phyloP scores from a whole-genome alignment of 1,284 basidiomycete genomes.

The Naganishia liquefaciens region DNA sequence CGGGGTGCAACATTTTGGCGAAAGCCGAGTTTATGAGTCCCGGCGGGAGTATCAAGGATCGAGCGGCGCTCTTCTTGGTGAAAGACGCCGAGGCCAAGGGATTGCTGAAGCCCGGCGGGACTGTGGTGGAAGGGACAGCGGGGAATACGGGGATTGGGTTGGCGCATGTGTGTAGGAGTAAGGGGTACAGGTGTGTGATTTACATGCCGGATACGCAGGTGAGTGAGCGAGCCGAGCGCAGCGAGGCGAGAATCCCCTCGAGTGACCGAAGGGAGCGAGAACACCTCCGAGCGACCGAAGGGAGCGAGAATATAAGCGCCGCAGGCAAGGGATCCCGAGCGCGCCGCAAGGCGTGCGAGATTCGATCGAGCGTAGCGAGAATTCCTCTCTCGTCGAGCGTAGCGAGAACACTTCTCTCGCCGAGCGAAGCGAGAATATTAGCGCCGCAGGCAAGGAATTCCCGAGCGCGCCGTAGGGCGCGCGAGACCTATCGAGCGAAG shows the following conservation, averaged over 20 bases:
- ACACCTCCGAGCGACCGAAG: no score
- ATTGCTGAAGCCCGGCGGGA: slow-evolving; percentile 80
- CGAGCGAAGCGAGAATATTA: neutral
- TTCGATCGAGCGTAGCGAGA: neutral
- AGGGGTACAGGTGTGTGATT: slow-evolving; percentile 97
- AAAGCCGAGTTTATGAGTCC: slow-evolving; percentile 99
- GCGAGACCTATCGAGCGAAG: neutral
- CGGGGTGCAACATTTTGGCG: slow-evolving; percentile 84
- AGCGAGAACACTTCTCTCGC: no score
- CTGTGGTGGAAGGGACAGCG: slow-evolving; percentile 95
- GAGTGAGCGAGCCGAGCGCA: slow-evolving; percentile 33
- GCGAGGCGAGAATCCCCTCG: neutral
- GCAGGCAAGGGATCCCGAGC: neutral
- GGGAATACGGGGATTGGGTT: slow-evolving; percentile 99
- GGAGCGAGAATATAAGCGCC: no score
- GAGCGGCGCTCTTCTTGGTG: slow-evolving; percentile 88
- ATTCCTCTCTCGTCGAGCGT: no score
- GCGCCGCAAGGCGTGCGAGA: neutral
- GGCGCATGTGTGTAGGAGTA: slow-evolving; percentile 85
- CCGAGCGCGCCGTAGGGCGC: neutral
- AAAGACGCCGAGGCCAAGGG: slow-evolving; percentile 82
- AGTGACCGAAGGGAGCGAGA: neutral
- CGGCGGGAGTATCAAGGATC: slow-evolving; percentile 98
- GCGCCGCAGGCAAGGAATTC: neutral
- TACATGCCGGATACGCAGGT: slow-evolving; percentile 98